Evolutionary conservation across 352 stramenopile species (phyloP).

Genomic region (Phytophthora pinifolia): DNA sequence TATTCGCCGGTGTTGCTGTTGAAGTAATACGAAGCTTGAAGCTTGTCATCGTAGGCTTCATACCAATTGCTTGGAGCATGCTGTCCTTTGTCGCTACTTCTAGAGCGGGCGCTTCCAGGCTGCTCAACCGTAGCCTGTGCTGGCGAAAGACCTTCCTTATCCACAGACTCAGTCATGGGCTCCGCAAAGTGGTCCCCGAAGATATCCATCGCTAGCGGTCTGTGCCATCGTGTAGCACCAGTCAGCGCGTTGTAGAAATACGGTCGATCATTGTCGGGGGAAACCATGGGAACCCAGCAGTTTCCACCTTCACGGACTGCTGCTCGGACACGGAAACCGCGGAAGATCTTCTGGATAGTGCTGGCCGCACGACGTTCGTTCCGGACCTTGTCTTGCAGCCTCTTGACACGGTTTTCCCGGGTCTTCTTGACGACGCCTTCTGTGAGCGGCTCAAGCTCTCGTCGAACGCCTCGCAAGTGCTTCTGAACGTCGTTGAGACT

Average conservation of each 20-base stretch:
- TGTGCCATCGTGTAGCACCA: conserved; percentile 58
- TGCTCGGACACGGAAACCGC: conserved; percentile 68
- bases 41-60: conserved; percentile 70
- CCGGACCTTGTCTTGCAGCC: conserved; percentile 76
- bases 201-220: conserved; percentile 75
- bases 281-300: conserved; percentile 69
- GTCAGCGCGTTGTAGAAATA: conserved; percentile 89
- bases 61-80: conserved; percentile 49
- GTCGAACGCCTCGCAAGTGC: conserved; percentile 62
- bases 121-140: neutral
- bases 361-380: conserved; percentile 58
- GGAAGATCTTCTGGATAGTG: conserved; percentile 81
- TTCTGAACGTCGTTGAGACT: conserved; percentile 66
- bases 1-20: conserved; percentile 74
- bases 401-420: conserved; percentile 54
- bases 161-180: conserved; percentile 22
- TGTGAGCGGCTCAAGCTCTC: conserved; percentile 87
- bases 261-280: conserved; percentile 22
- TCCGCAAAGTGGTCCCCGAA: conserved; percentile 61
- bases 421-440: conserved; percentile 81
- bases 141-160: neutral
- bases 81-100: neutral
- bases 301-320: conserved; percentile 72
- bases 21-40: conserved; percentile 76
- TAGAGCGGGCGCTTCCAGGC: conserved; percentile 6